Base-by-base conservation (phyloP, 345 rosid genomes). In the Chamaenerion angustifolium region DNA sequence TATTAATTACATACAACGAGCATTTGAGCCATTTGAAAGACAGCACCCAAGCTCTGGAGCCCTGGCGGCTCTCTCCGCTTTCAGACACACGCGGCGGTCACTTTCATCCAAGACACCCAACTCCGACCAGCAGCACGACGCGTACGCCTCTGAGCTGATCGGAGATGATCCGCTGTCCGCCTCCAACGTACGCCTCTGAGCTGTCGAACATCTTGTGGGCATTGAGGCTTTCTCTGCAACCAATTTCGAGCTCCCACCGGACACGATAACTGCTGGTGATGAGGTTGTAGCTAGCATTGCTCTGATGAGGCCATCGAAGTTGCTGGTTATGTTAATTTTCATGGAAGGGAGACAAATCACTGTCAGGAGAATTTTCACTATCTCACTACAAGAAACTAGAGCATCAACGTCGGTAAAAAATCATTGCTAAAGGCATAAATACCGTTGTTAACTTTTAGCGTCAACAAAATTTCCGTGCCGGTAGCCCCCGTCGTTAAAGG, bases 91-190 rank as follows among this genome's bases (percentile, higher is more conserved):
- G n/a, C n/a, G n/a, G n/a, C n/a, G n/a, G n/a, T n/a, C n/a, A n/a
- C n/a, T n/a, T n/a, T n/a, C n/a, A n/a, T n/a, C n/a, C n/a, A n/a
- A n/a, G n/a, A n/a, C n/a, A n/a, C n/a, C n/a, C n/a, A n/a, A n/a
- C n/a, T n/a, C n/a, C n/a, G n/a, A n/a, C n/a, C n/a, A n/a, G n/a
- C n/a, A n/a, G n/a, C n/a, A n/a, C n/a, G 58, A 54, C 13, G 67
- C 57, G 10, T 52, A 66, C 16, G 16, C 69, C 6, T 37, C 58
- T 43, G 69, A 71, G 3, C 63, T 72, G 58, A 72, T 80, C 58
- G 98, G 98, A 7, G 98, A 92, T 44, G 98, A 92, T 50, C 98
- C 96, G 1, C 85, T 92, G 3, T 87, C 95, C 0, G 96, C 98
- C 51, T 84, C 98, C 6, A 78, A 87, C 16, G 98, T 96, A 46